A percentile compares a stretch with the other conserved stretches of the same genome.
These are phyloP conservation scores for Ophiognomonia clavigignenti-juglandacearum DNA, from an alignment of 2,329 filamentous ascomycete species.

Conservation along the genomic window DNA sequence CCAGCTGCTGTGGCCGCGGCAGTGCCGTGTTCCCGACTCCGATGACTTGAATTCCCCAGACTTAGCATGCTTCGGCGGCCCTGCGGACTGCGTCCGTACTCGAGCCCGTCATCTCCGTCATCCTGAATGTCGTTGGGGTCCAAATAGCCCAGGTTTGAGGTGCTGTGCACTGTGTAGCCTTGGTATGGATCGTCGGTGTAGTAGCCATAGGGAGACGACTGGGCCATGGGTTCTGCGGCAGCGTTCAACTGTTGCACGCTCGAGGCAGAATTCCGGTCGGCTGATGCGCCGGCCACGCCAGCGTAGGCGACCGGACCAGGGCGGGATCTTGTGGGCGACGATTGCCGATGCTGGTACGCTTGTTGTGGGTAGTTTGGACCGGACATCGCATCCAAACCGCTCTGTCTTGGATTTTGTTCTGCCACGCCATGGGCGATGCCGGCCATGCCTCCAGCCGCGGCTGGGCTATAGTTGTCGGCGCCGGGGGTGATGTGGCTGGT, in stretches of 20 bases:
- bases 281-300: conserved; percentile 8
- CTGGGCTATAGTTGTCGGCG: conserved; percentile 61
- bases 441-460: conserved; percentile 60
- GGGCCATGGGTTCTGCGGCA: conserved; percentile 26
- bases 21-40: conserved; percentile 29
- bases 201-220: conserved; percentile 33
- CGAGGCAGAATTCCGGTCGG: conserved; percentile 37
- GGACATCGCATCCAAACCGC: conserved; percentile 58
- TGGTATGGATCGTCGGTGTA: conserved; percentile 65
- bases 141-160: conserved; percentile 52
- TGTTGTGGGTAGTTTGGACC: conserved; percentile 27
- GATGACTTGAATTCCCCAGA: conserved; percentile 42
- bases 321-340: conserved; percentile 17
- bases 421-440: conserved; percentile 64
- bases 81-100: conserved; percentile 37
- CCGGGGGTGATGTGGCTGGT: conserved; percentile 51
- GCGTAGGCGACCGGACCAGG: conserved; percentile 16
- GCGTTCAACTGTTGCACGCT: conserved; percentile 35
- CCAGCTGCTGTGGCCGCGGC: conserved; percentile 44
- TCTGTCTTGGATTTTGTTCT: conserved; percentile 59
- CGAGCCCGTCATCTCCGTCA: conserved; percentile 81
- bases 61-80: conserved; percentile 58
- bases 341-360: conserved; percentile 22
- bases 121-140: conserved; percentile 79
- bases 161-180: conserved; percentile 46